Conservation (phyloP, 2,329 filamentous ascomycete species). For the Annulohypoxylon truncatum region DNA sequence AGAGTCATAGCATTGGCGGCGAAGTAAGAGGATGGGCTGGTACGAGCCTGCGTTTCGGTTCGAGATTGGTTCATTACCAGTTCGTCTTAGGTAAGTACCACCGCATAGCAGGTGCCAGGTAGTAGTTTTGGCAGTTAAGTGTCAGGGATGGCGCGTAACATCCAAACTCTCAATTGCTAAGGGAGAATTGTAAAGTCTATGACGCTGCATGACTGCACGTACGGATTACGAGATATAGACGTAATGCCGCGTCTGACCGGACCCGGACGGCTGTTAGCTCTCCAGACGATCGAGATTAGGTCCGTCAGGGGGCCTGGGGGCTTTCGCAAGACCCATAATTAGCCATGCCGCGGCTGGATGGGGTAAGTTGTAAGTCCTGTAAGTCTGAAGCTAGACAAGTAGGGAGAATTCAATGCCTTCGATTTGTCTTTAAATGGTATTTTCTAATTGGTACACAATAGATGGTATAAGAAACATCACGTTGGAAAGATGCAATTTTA, state of each 20-base stretch:
- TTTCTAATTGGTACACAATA: background rate
- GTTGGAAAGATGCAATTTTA: background rate
- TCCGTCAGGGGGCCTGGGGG: conserved; percentile 27
- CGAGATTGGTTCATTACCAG: background rate
- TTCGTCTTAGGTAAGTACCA: conserved; percentile 18
- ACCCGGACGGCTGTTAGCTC: conserved; percentile 14
- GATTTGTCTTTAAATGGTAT: background rate
- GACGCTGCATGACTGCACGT: conserved; percentile 18
- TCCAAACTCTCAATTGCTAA: background rate
- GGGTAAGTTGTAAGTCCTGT: background rate
- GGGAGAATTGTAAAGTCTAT: conserved; percentile 22
- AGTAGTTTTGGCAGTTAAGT: background rate
- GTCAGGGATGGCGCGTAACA: background rate
- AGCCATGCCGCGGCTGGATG: background rate
- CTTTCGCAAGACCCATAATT: conserved; percentile 2
- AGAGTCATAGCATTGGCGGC: background rate
- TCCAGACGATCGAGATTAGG: conserved; percentile 31
- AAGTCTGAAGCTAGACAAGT: background rate
- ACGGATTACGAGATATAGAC: conserved; percentile 28
- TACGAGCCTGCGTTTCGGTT: background rate
- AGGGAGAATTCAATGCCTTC: background rate
- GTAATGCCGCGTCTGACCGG: conserved; percentile 32
- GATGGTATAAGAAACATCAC: background rate
- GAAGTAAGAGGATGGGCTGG: background rate
- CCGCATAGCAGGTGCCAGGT: background rate